Percentiles rank a stretch among this genome's conserved stretches.
phyloP scores from a whole-genome alignment of 2,329 filamentous ascomycete genomes.

The Cercospora sp. region DNA sequence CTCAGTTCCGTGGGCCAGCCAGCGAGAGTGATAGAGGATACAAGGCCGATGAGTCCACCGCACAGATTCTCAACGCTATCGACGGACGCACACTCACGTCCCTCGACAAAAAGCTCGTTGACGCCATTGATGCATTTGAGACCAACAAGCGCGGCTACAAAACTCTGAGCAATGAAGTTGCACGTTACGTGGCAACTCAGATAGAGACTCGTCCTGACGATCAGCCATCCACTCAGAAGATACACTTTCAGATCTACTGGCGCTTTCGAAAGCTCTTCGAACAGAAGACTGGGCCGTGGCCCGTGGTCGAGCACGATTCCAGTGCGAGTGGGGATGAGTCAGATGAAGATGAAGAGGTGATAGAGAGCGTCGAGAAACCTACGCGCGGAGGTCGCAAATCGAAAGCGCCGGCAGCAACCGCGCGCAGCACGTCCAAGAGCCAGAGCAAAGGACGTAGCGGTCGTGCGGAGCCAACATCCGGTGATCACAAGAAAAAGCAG shows the following conservation, averaged over 20 bases:
- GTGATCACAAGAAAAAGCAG: neutral
- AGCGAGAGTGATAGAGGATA: slow-evolving; percentile 13
- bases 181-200: neutral
- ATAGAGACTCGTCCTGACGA: neutral
- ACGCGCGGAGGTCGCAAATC: neutral
- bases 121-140: slow-evolving; percentile 1
- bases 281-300: neutral
- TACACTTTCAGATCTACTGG: slow-evolving; percentile 23
- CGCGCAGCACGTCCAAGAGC: neutral
- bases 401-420: neutral
- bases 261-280: slow-evolving; percentile 13
- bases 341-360: neutral
- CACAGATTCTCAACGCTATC: slow-evolving; percentile 16
- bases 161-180: neutral
- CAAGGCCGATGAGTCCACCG: slow-evolving; percentile 12
- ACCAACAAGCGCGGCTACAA: neutral
- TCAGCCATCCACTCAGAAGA: neutral
- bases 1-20: slow-evolving; percentile 7
- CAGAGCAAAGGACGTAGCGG: neutral
- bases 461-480: neutral
- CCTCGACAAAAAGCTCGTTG: slow-evolving; percentile 14
- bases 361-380: neutral
- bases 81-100: slow-evolving; percentile 13
- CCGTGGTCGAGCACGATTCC: neutral
- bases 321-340: neutral